Evolutionary conservation across 208 protist genomes (phyloP), one percentile per base, ranked within the genome.

Genomic region (Naegleria fowleri): DNA sequence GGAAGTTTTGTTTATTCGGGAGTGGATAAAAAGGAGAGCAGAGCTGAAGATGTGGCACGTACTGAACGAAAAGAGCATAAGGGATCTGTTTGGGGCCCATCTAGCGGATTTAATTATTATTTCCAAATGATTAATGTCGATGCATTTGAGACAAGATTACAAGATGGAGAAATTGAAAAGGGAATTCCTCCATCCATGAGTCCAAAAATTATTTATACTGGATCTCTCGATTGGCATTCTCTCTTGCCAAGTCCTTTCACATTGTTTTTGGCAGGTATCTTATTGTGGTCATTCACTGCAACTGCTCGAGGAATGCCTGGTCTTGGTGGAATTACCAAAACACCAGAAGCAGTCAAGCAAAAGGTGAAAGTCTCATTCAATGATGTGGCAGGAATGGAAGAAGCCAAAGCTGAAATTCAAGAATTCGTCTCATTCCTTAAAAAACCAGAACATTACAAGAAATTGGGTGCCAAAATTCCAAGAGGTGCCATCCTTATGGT

Each of bases 381-480:
- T 25, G 98, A 99, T 92, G 97, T 99, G 22, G 98, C 97, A 59
- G 98, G 98, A 67, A 96, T 99, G 75, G 97, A 98, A 7, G 98
- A 99, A 92, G 98, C 98, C 11, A 99, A 99, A 93, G 95, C 97
- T 40, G 98, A 99, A 89, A 95, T 99, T 79, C 96, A 97, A 94
- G 98, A 99, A 95, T 99, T 99, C 94, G 98, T 99, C n/a, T 96
- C 98, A 89, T 99, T 99, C 93, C 93, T 99, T 15, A 98, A 99
- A 94, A 95, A 98, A n/a, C 98, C 98, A 0, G 93, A 96, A n/a
- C 97, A 98, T 92, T 99, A 98, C 94, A 96, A 95, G 0, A 94
- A 97, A 5, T 95, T 99, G 29, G 98, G 98, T 38, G 98, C 98
- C 2, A 97, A 98, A 52, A 97, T 99, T 83, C 98, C 98, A 38